Evolutionary conservation across 2,329 filamentous ascomycete genomes (phyloP), one percentile per base, ranked within the genome.

Genomic region (Lomentospora prolificans): DNA sequence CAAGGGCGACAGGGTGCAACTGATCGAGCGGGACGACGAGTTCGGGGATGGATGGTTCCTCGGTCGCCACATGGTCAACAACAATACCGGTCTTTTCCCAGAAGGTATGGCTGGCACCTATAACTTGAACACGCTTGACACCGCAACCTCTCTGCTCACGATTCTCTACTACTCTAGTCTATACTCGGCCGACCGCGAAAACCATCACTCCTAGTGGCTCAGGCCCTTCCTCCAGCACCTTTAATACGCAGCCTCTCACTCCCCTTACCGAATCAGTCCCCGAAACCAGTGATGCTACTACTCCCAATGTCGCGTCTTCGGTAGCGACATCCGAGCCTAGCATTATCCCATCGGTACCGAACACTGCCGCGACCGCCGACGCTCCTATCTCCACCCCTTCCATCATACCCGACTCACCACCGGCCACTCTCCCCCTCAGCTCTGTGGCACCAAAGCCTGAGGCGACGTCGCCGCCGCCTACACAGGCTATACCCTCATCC

Each of bases 41-140:
- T 95, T 94, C 68, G 87, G 87, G 59, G 89, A 95, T 69, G 89
- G 89, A 55, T 91, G 87, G 89, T 95, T 88, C 67, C 69, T 92
- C 64, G 89, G 84, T 59, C 82, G 82, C 64, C 88, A 92, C 70
- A 71, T 89, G 62, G 76, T 80, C 61, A 90, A 85, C 68, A 82
- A 81, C 58, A 85, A 85, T 64, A 90, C 80, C 61, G 89, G 89
- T 56, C 79, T 94, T 56, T 94, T 94, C 64, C 89, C 89, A 22
- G 87, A 92, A 81, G 87, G 89, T 90, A 69, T 59, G 78, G 70
- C 58, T 30, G 31, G 46, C 28, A 14, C 14, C 46, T 19, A 56
- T 53, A n/a, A 64, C 63, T 9, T 30, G 17, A 24, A 53, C 25
- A 12, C 25, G 10, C 50, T 9, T 64, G 3, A 61, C 62, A 33